phyloP scores from a whole-genome alignment of 306 rosid species.

The Canavalia gladiata region DNA sequence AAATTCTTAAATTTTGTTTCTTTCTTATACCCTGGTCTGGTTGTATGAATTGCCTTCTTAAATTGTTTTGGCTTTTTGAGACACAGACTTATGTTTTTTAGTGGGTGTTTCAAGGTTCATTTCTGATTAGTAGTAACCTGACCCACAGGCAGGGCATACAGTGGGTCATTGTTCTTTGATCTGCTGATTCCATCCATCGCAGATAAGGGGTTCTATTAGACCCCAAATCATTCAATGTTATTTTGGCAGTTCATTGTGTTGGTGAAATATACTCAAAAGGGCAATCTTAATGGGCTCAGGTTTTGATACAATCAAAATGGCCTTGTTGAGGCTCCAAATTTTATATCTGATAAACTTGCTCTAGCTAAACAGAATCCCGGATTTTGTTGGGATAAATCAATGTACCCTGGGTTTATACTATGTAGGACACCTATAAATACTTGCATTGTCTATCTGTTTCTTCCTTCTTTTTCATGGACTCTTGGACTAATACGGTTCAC shows the following conservation, averaged over 20 bases:
- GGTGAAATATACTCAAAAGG: background rate
- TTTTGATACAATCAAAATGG: background rate
- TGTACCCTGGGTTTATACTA: background rate
- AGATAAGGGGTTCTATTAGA: background rate
- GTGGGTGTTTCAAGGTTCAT: conserved; percentile 24
- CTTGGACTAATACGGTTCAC: background rate
- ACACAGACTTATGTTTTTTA: background rate
- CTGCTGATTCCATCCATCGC: background rate
- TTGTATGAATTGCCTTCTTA: background rate
- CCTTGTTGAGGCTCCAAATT: conserved; percentile 12
- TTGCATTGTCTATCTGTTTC: background rate
- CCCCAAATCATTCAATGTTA: background rate
- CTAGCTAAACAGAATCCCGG: conserved; percentile 1
- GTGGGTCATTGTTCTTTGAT: conserved; percentile 12
- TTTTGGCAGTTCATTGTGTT: background rate
- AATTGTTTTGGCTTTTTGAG: background rate
- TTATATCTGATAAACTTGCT: background rate
- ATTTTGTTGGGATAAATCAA: conserved; percentile 15
- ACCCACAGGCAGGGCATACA: background rate
- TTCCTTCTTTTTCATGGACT: background rate
- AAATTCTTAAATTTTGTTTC: conserved; percentile 1
- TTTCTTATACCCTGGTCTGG: background rate
- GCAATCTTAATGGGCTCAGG: conserved; percentile 1
- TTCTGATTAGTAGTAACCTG: conserved; percentile 23
- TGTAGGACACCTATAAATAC: background rate